Percentiles rank a stretch among this genome's conserved stretches.
Evolutionary conservation across 139 green algal genomes (phyloP).

Genomic region (Chlorella sp.): DNA sequence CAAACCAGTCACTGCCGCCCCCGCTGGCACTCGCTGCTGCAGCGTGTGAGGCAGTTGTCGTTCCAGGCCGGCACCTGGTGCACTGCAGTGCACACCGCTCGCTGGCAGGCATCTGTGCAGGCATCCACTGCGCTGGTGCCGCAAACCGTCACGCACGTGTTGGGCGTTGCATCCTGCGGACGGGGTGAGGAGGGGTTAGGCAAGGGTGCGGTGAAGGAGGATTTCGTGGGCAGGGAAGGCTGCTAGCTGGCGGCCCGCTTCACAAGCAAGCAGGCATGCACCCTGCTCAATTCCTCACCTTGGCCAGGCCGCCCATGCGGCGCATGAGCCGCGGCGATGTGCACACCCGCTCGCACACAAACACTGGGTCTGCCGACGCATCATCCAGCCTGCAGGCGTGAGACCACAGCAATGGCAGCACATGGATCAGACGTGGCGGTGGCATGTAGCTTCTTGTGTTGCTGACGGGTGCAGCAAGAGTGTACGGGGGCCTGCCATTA

Average conservation of each 20-base stretch:
- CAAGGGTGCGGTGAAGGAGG: not conserved
- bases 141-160: slow-evolving; percentile 96
- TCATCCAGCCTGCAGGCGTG: slow-evolving; percentile 35
- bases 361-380: slow-evolving; percentile 53
- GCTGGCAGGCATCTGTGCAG: slow-evolving; percentile 92
- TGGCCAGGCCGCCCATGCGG: slow-evolving; percentile 80
- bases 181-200: not conserved
- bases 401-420: not conserved
- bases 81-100: slow-evolving; percentile 82
- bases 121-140: slow-evolving; percentile 82
- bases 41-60: slow-evolving; percentile 86
- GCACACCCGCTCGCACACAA: slow-evolving; percentile 96
- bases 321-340: slow-evolving; percentile 84
- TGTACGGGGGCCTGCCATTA: not conserved
- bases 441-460: too few relatives aligned
- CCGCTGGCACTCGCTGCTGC: slow-evolving; percentile 82
- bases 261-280: not conserved
- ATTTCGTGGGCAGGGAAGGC: not conserved
- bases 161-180: slow-evolving; percentile 81
- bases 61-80: slow-evolving; percentile 97
- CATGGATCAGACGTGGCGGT: not conserved
- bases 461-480: not conserved
- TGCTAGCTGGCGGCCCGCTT: not conserved
- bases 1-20: not conserved
- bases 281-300: slow-evolving; percentile 52